Evolutionary conservation across 441 rosid genomes (phyloP), one percentile per base, ranked within the genome.

Genomic region (Theobroma grandiflorum): DNA sequence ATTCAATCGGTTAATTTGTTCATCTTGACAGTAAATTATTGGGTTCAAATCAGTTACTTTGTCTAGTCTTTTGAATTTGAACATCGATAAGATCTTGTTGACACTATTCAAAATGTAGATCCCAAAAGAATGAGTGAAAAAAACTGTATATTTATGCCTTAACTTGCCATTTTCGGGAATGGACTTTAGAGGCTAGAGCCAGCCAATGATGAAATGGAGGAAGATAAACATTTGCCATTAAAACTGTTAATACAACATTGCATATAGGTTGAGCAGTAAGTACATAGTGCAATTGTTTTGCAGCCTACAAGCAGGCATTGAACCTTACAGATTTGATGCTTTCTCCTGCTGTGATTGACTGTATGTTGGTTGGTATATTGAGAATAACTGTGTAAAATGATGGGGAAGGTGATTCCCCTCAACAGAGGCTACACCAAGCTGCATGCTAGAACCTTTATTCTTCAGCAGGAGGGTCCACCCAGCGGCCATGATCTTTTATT

Each of bases 401-500:
- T 42, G 53, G 31, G 9, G 53, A 68, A n/a, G 11, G 53, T 1
- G 22, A 20, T 37, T 67, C 9, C 72, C 52, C 52, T 10, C 38
- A 2, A n/a, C 12, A 2, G 14, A 42, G 4, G 49, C 31, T 65
- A 15, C 63, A 38, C 6, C 42, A 5, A 69, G 70, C 55, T 16
- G 76, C 37, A 14, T 2, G 42, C 59, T 3, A 49, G 9, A 47
- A 40, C 35, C 8, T n/a, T 83, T 86, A 89, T 82, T 93, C 99
- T 80, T 91, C 97, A 2, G 87, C 77, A 0, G 98, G 89, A 47
- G 98, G 98, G n/a, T 96, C 98, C 0, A 88, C 93, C 99, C 99
- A 96, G 38, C 98, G 98, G 26, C 95, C 98, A 16, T 96, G 90
- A 77, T 96, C 99, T 87, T 94, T 96, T 77, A 96, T 93, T 58